phyloP scores from a whole-genome alignment of 2,329 filamentous ascomycete genomes.

The Nemania abortiva region DNA sequence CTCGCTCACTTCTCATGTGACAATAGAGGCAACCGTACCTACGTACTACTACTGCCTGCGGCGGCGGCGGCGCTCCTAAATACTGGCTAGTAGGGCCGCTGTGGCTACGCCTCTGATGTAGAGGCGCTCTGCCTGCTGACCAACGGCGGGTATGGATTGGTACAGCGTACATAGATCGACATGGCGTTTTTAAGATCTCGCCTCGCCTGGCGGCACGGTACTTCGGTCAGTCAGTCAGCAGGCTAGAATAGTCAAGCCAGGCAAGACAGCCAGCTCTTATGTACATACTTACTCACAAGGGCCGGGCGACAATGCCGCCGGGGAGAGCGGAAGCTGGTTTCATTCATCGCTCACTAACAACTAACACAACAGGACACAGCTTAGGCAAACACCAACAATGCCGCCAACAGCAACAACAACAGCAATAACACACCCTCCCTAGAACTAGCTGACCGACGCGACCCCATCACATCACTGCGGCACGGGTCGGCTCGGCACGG shows the following conservation, averaged over 20 bases:
- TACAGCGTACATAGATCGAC: neutral
- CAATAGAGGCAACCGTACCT: neutral
- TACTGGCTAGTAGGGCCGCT: neutral
- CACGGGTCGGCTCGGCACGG: conserved; percentile 35
- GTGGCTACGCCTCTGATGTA: neutral
- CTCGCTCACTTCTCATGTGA: neutral
- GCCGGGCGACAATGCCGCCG: conserved; percentile 1
- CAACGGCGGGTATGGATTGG: neutral
- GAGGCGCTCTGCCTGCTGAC: neutral
- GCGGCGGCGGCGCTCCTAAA: neutral
- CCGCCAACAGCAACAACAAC: neutral
- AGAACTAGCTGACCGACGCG: conserved; percentile 20
- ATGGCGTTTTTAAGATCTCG: neutral
- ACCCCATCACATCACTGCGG: conserved; percentile 26
- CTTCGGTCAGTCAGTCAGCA: neutral
- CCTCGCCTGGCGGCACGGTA: conserved; percentile 9
- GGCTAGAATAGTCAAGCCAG: neutral
- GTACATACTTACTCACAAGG: neutral
- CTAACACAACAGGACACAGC: neutral
- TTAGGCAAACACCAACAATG: neutral
- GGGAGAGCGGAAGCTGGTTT: conserved; percentile 19
- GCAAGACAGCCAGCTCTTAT: neutral
- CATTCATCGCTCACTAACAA: neutral
- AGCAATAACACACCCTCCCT: neutral
- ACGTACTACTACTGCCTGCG: no score